A percentile compares a stretch with the other conserved stretches of the same genome.
Conservation (phyloP, 805 yeast species). For the Myxozyma mucilagina region DNA sequence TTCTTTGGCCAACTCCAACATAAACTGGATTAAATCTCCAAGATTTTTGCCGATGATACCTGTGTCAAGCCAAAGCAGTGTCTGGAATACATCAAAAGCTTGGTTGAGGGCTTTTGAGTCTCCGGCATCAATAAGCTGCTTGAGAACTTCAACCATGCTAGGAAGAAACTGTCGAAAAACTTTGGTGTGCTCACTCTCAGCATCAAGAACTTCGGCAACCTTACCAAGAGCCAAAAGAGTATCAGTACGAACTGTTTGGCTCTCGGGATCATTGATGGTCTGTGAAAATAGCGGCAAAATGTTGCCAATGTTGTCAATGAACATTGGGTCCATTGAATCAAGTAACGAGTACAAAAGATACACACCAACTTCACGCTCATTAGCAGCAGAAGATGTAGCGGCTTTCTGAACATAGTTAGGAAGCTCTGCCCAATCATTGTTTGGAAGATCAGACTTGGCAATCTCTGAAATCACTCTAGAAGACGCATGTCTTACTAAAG, state of each 20-base stretch:
- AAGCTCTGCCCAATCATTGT: slow-evolving; percentile 70
- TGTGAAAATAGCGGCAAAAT: slow-evolving; percentile 69
- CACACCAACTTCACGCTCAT: slow-evolving; percentile 76
- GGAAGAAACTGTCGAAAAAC: slow-evolving; percentile 71
- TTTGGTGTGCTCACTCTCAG: slow-evolving; percentile 51
- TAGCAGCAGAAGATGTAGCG: slow-evolving; percentile 57
- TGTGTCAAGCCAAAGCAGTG: slow-evolving; percentile 72
- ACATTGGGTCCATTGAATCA: slow-evolving; percentile 63
- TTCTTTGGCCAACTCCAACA: slow-evolving; percentile 66
- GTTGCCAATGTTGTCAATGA: slow-evolving; percentile 60
- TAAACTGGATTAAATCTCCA: slow-evolving; percentile 64
- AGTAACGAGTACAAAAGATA: slow-evolving; percentile 75
- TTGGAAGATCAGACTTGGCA: slow-evolving; percentile 71
- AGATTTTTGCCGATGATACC: slow-evolving; percentile 76
- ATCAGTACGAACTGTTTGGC: slow-evolving; percentile 75
- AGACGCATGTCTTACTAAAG: slow-evolving; percentile 78
- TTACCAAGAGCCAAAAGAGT: slow-evolving; percentile 78
- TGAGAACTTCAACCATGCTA: slow-evolving; percentile 75
- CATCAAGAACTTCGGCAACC: slow-evolving; percentile 48
- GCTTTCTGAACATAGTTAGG: slow-evolving; percentile 69
- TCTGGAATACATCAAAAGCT: slow-evolving; percentile 82
- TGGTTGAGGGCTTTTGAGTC: slow-evolving; percentile 72
- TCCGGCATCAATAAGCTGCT: slow-evolving; percentile 65
- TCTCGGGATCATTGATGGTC: slow-evolving; percentile 60
- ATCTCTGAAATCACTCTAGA: slow-evolving; percentile 89